phyloP scores from a whole-genome alignment of 106 monocot species.

The Dendrobium officinale region DNA sequence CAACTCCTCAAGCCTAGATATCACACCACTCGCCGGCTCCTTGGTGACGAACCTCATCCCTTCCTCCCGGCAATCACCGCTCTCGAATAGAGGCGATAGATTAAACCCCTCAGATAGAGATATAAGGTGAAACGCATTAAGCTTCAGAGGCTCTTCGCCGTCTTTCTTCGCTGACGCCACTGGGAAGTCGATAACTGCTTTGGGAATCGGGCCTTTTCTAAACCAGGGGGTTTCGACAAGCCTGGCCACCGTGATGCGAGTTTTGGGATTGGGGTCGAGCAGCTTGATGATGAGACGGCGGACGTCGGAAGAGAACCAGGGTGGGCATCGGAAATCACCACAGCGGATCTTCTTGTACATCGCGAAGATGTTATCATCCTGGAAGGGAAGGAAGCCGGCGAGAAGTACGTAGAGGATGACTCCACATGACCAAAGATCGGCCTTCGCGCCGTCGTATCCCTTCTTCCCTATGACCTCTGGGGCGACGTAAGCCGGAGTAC shows the following conservation, averaged over 20 bases:
- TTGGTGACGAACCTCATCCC: slow-evolving; percentile 41
- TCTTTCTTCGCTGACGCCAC: not conserved
- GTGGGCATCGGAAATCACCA: slow-evolving; percentile 50
- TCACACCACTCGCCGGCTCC: slow-evolving; percentile 37
- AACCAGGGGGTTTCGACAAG: slow-evolving; percentile 41
- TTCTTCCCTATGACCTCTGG: slow-evolving; percentile 47
- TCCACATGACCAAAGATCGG: slow-evolving; percentile 61
- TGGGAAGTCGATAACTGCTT: not conserved
- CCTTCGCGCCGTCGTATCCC: slow-evolving; percentile 53
- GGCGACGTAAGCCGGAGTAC: slow-evolving; percentile 58
- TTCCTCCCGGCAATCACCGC: slow-evolving; percentile 14
- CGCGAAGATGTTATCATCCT: slow-evolving; percentile 32
- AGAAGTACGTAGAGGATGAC: slow-evolving; percentile 59
- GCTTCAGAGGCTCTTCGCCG: slow-evolving; percentile 17
- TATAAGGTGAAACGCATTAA: slow-evolving; percentile 67
- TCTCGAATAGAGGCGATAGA: slow-evolving; percentile 47
- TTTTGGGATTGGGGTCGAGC: slow-evolving; percentile 53
- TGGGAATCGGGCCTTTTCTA: slow-evolving; percentile 4
- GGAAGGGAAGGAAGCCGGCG: slow-evolving; percentile 51
- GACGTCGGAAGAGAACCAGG: slow-evolving; percentile 55
- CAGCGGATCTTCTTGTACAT: slow-evolving; percentile 60
- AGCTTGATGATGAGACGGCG: slow-evolving; percentile 32
- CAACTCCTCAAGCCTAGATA: slow-evolving; percentile 34
- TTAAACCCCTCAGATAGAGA: slow-evolving; percentile 58
- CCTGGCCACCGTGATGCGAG: slow-evolving; percentile 39